Evolutionary conservation across 2,329 filamentous ascomycete species (phyloP), one percentile per base, ranked within the genome.

Genomic region (Colletotrichum sp.): DNA sequence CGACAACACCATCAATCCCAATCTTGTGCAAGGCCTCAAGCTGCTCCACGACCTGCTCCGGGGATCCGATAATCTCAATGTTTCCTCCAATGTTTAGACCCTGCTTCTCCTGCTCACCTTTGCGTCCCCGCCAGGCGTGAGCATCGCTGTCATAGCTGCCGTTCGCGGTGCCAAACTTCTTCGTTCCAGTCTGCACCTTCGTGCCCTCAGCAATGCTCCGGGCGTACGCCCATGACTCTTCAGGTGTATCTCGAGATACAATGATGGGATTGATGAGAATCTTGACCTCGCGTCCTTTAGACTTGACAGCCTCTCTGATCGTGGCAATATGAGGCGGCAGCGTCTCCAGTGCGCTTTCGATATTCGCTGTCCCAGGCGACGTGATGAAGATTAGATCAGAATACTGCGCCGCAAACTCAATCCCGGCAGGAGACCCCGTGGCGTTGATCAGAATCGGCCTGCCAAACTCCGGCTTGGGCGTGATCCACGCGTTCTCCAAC

Each of bases 261-360:
- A 72, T 72, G 5, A 72, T 67, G 3, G 70, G 62, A 55, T 72
- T 72, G 48, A 72, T 67, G 34, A 72, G 36, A 12, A 72, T 68
- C 52, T 67, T 67, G 2, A 67, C 62, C 7, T 28, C 36, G 18
- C 62, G 62, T 2, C 52, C 70, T 28, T 61, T 60, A 2, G 70
- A 34, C n/a, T 48, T 26, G 36, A 72, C 52, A 6, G 21, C 70
- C 3, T 52, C 55, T 8, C 70, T 72, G 36, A 72, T 72, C 3
- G 52, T 67, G 0, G 70, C 70, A 4, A 67, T 67, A 36, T 72
- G 62, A 6, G 24, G 36, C 24, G 70, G 61, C 52, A 72, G 12
- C 9, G 70, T 72, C 62, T 72, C 52, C 7, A 72, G 16, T n/a
- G 70, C 70, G 16, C 70, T 67, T 3, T 60, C 55, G 12, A 72